Base-by-base conservation (phyloP, 179 eudicot species). In the Silene noctiflora region DNA sequence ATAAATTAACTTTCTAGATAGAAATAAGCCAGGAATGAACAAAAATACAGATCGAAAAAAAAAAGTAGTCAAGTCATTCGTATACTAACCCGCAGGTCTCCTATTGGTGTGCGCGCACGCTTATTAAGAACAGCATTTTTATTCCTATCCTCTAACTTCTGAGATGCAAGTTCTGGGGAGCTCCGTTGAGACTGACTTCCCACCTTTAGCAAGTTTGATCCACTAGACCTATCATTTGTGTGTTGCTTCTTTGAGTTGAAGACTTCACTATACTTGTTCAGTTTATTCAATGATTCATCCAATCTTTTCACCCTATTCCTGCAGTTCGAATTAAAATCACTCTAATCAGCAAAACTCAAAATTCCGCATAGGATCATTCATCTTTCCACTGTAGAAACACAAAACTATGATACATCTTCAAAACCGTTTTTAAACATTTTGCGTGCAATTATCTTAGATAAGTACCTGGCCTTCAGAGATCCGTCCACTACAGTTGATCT, bases 21-120 rank as follows among this genome's bases (percentile, higher is more conserved):
- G 33, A 80, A 14, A 21, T 60, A 69, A 29, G 53, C 55, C 16
- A 63, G 48, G 22, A n/a, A 6, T 13, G 14, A 64, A 46, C 44
- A 21, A 42, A 21, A 17, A 13, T 22, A 24, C 66, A 66, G 51
- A 46, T 53, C 22, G 64, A n/a, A n/a, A n/a, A 55, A 6, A 66
- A 13, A 25, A 71, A 8, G 64, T 27, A 46, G 59, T 56, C 9
- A 19, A 63, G 56, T 48, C 62, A 39, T 35, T 73, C 4, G 19
- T 42, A 56, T 68, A 85, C 93, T 75, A 76, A 94, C 98, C 98
- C 87, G 92, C 77, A 85, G 65, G 77, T 94, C 97, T 72, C 89
- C 88, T 70, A 90, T 78, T 71, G 97, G 91, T 66, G 98, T 90
- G 67, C 97, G 92, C 44, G 85, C 85, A 75, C 98, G 96, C 88